A percentile compares a stretch with the other conserved stretches of the same genome.
Evolutionary conservation across 495 filamentous ascomycete species (phyloP).

Genomic region (Saxophila tyrrhenica): DNA sequence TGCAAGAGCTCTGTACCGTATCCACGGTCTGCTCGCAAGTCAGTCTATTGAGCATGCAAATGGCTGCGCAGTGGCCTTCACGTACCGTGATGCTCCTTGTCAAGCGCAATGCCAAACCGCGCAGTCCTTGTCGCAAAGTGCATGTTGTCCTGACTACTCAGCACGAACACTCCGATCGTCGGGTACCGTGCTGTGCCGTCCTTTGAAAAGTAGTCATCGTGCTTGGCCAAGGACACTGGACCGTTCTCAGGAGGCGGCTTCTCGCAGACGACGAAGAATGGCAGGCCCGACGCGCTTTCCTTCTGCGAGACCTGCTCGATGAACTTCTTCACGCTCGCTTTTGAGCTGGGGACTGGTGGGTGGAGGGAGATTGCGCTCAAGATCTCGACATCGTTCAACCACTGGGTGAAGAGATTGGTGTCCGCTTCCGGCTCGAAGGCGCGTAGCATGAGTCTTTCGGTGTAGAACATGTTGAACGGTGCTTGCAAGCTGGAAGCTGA

Average conservation of each 20-base stretch:
- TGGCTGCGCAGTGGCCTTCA: background rate
- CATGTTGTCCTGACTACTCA: background rate
- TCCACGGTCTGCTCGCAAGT: background rate
- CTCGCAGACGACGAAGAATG: constrained; percentile 1
- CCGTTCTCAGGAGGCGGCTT: background rate
- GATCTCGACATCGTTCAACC: constrained; percentile 1
- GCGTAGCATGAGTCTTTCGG: background rate
- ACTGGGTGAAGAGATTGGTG: background rate
- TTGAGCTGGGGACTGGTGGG: background rate
- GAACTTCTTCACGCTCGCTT: background rate
- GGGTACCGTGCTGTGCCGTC: background rate
- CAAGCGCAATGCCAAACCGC: background rate
- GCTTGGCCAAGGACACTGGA: background rate
- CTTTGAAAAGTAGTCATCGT: background rate
- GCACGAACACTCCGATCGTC: background rate
- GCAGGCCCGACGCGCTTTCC: background rate
- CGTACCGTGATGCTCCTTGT: background rate
- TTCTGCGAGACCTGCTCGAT: background rate
- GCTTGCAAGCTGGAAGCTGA: background rate
- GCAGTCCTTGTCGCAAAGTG: background rate
- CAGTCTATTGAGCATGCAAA: background rate
- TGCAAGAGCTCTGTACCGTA: constrained; percentile 1
- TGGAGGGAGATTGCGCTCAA: background rate
- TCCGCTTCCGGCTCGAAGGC: background rate
- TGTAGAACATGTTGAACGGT: constrained; percentile 1